Percentiles rank a stretch among this genome's conserved stretches.
phyloP scores from a whole-genome alignment of 106 monocot genomes.

The Triglochin maritima region DNA sequence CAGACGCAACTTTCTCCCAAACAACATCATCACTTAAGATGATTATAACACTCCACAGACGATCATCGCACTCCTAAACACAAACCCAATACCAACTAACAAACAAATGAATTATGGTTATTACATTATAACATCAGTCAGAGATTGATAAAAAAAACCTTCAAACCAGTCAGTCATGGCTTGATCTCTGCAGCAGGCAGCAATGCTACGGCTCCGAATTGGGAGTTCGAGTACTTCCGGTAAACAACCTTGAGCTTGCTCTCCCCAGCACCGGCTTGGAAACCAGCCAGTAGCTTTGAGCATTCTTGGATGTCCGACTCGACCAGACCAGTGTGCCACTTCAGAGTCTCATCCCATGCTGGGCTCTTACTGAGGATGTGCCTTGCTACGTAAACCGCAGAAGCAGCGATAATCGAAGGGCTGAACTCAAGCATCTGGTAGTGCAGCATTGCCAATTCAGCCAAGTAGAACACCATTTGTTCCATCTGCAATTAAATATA shows the following conservation, averaged over 20 bases:
- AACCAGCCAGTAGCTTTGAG: slow-evolving; percentile 7
- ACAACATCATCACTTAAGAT: too few relatives aligned
- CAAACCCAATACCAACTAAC: too few relatives aligned
- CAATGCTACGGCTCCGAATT: slow-evolving; percentile 14
- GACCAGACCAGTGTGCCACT: slow-evolving; percentile 20
- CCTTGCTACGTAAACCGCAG: slow-evolving; percentile 31
- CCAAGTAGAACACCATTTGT: slow-evolving; percentile 32
- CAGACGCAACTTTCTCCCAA: too few relatives aligned
- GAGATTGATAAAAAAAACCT: too few relatives aligned
- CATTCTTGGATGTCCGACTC: slow-evolving; percentile 16
- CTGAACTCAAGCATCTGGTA: slow-evolving; percentile 9
- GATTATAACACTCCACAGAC: too few relatives aligned
- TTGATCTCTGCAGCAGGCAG: neutral
- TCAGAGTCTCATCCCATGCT: slow-evolving; percentile 21
- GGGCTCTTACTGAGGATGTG: slow-evolving; percentile 12
- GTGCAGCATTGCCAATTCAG: slow-evolving; percentile 28
- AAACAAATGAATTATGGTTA: too few relatives aligned
- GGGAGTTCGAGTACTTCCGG: slow-evolving; percentile 17
- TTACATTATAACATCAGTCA: too few relatives aligned
- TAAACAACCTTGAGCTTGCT: slow-evolving; percentile 14
- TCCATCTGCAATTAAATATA: slow-evolving; percentile 16
- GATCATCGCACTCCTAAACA: too few relatives aligned
- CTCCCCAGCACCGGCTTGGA: slow-evolving; percentile 7
- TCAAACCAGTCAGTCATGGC: too few relatives aligned
- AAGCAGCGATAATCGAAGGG: slow-evolving; percentile 32